Evolutionary conservation across 257 asterid genomes (phyloP).

Genomic region (Nicotiana obtusifolia): DNA sequence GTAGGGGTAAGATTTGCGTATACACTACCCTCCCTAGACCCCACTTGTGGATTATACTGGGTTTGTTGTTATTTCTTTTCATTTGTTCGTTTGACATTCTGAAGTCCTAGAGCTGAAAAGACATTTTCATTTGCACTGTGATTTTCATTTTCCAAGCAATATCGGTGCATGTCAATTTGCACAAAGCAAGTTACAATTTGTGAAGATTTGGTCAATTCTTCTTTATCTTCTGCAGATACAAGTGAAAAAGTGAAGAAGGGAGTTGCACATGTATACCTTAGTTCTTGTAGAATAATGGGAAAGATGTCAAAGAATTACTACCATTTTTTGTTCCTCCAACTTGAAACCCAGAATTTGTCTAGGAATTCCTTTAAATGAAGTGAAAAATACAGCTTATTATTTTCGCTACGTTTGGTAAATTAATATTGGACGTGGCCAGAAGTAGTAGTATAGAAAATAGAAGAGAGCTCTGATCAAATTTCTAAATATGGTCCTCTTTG

Average conservation of each 20-base stretch:
- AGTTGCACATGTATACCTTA: neutral
- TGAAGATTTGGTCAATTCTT: neutral
- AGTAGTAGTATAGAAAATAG: neutral
- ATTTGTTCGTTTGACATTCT: slow-evolving; percentile 9
- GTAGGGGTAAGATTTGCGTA: no score
- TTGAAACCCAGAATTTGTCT: neutral
- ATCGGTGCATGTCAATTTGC: neutral
- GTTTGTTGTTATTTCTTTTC: neutral
- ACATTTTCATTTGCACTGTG: neutral
- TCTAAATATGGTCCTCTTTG: neutral
- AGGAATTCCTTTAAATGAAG: neutral
- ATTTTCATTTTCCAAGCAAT: neutral
- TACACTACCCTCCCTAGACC: no score
- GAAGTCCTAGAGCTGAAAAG: neutral
- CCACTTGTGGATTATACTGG: no score
- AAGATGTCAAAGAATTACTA: neutral
- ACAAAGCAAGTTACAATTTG: neutral
- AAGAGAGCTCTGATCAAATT: neutral
- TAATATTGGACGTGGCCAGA: neutral
- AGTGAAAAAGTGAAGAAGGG: neutral
- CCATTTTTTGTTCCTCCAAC: neutral
- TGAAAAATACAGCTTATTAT: no score
- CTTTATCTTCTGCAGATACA: neutral
- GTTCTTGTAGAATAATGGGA: neutral
- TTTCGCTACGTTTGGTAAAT: neutral